These are phyloP conservation scores for Balakata baccata DNA, from an alignment of 345 rosid species.

Conservation along the genomic window DNA sequence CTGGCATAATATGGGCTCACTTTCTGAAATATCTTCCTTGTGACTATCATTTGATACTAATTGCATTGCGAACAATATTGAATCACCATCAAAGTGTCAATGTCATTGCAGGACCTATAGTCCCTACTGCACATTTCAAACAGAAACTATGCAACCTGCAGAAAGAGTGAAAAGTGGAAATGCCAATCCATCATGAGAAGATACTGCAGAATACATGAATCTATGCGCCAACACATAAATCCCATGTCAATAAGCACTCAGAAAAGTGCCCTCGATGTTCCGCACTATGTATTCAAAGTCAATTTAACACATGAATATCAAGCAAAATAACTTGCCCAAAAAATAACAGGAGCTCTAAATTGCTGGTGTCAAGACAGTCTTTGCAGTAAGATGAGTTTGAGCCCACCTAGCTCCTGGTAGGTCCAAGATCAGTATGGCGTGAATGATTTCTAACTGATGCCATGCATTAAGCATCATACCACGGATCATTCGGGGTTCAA, in stretches of 20 bases:
- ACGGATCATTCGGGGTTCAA: background rate
- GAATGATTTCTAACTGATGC: background rate
- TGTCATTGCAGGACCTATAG: constrained; percentile 18
- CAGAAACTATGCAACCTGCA: constrained; percentile 22
- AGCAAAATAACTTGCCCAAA: background rate
- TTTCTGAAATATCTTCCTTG: constrained; percentile 54
- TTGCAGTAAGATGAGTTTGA: background rate
- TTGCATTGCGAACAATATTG: constrained; percentile 58
- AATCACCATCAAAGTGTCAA: constrained; percentile 22
- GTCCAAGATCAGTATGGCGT: background rate
- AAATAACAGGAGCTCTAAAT: background rate
- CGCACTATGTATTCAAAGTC: background rate
- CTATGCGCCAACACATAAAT: background rate
- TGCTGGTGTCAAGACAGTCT: background rate
- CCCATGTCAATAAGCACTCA: background rate
- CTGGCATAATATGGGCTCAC: constrained; percentile 55
- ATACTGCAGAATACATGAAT: background rate
- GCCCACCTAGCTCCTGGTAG: too few relatives aligned
- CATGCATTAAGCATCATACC: background rate
- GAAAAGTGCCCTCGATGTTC: too few relatives aligned
- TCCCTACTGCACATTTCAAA: constrained; percentile 26
- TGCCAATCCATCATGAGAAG: background rate
- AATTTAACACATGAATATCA: background rate
- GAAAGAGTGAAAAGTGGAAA: background rate
- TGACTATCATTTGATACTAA: constrained; percentile 67